Conservation (phyloP, 2,329 filamentous ascomycete species). For the Colletotrichum abscissum region DNA sequence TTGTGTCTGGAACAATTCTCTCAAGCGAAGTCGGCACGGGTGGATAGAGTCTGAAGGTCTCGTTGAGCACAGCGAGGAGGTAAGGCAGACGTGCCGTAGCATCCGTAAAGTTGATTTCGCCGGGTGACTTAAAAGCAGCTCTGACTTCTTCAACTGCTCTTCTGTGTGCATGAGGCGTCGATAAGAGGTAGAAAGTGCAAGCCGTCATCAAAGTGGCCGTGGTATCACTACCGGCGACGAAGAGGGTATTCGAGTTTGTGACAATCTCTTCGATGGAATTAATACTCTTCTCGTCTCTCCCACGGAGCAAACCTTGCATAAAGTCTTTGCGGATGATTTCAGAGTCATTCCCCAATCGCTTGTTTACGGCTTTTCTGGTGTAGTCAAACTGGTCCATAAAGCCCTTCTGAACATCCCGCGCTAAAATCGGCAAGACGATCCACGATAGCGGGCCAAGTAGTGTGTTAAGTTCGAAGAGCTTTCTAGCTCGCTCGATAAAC, state of each 20-base stretch:
- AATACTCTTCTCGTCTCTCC: slow-evolving; percentile 15
- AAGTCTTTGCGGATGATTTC: slow-evolving; percentile 33
- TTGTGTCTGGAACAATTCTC: background rate
- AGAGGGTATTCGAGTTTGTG: slow-evolving; percentile 7
- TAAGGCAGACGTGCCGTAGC: slow-evolving; percentile 42
- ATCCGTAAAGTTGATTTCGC: slow-evolving; percentile 50
- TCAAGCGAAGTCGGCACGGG: background rate
- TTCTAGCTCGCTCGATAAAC: slow-evolving; percentile 19
- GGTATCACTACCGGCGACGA: slow-evolving; percentile 47
- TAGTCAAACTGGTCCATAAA: background rate
- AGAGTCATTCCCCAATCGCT: slow-evolving; percentile 21
- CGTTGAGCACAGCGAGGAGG: slow-evolving; percentile 24
- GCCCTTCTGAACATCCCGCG: no score
- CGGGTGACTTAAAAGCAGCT: slow-evolving; percentile 42
- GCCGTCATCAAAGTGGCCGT: slow-evolving; percentile 45
- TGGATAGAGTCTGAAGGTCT: slow-evolving; percentile 17
- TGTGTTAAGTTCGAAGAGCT: slow-evolving; percentile 14
- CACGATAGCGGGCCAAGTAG: background rate
- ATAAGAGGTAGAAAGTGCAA: slow-evolving; percentile 15
- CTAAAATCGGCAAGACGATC: background rate
- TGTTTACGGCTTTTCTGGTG: slow-evolving; percentile 15
- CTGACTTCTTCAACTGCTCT: slow-evolving; percentile 51
- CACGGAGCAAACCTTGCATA: slow-evolving; percentile 32
- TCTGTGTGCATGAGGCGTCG: slow-evolving; percentile 21
- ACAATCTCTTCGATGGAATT: slow-evolving; percentile 6